Evolutionary conservation across 805 yeast species (phyloP), one percentile per base, ranked within the genome.

Genomic region (Candida nitratophila): DNA sequence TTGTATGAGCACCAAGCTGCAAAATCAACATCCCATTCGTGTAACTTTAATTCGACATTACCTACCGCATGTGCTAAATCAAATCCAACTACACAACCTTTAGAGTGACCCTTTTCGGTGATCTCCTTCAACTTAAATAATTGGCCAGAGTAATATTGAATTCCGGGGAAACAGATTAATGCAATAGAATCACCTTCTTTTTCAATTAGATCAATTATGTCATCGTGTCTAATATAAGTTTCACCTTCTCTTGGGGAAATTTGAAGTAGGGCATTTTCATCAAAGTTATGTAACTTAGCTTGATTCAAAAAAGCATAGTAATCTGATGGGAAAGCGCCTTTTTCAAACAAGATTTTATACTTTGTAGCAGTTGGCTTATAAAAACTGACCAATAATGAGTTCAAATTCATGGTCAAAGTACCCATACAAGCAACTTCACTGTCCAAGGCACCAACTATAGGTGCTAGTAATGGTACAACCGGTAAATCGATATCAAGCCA

Each of bases 1-100:
- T 90, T 90, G 70, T 90, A 90, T 4, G 95, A 81, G 61, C 98
- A 90, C 89, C 96, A 90, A 17, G 79, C 87, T 1, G 97, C 98
- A 68, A 90, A 89, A 63, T 90, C 98, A 4, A 86, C 93, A 45
- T 74, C 67, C 96, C 96, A 90, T 40, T 86, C 87, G 59, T 90
- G 97, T 42, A 90, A 65, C 40, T 73, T 54, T 42, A 91, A 63
- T 8, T 79, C 81, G 2, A 87, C 90, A 60, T 91, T 91, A 2
- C 97, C 98, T 2, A 73, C 91, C 1, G 95, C 96, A 60, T 90
- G 98, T 1, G 98, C 98, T 52, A 90, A 70, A 61, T 90, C 98
- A 96, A 96, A 90, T 1, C 96, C 97, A 26, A 82, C 85, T 1
- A 75, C 66, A 31, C 85, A 72, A 22, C 65, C 75, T 46, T 55